Conservation (phyloP, 352 stramenopile genomes). For the Pythium sp. region DNA sequence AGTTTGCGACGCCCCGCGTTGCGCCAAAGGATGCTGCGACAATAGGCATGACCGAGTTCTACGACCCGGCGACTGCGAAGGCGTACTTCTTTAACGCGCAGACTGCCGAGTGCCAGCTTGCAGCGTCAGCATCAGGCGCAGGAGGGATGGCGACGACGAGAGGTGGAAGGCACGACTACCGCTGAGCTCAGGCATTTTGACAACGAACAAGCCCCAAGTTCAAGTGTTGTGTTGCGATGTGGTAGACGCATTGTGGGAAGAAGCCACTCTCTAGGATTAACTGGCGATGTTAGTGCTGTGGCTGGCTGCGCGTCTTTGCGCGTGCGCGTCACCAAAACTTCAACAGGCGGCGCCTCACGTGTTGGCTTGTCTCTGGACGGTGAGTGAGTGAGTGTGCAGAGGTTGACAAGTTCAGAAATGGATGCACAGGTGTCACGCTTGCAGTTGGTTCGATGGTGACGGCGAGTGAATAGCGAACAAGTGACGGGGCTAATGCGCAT, state of each 20-base stretch:
- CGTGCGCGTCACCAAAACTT: background rate
- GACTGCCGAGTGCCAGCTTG: slow-evolving; percentile 49
- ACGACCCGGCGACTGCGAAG: slow-evolving; percentile 38
- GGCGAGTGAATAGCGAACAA: background rate
- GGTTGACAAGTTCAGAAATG: slow-evolving; percentile 2
- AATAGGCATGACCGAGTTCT: slow-evolving; percentile 24
- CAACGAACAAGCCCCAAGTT: background rate
- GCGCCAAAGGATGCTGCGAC: slow-evolving; percentile 13
- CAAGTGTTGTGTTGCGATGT: background rate
- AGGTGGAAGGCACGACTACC: slow-evolving; percentile 7
- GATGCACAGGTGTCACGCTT: background rate
- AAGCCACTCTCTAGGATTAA: background rate
- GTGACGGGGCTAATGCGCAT: background rate
- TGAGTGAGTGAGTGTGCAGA: background rate
- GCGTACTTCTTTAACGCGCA: slow-evolving; percentile 46
- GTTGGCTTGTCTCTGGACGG: background rate
- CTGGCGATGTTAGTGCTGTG: background rate
- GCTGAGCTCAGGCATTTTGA: slow-evolving; percentile 3
- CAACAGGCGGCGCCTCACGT: background rate
- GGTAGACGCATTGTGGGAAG: too few species aligned
- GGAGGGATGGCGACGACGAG: slow-evolving; percentile 1
- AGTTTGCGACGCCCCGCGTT: slow-evolving; percentile 46
- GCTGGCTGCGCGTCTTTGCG: background rate
- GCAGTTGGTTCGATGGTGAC: background rate
- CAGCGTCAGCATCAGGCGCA: background rate